These are phyloP conservation scores for Cavenderia fasciculata DNA, from an alignment of 78 protist genomes.

Conservation along the genomic window DNA sequence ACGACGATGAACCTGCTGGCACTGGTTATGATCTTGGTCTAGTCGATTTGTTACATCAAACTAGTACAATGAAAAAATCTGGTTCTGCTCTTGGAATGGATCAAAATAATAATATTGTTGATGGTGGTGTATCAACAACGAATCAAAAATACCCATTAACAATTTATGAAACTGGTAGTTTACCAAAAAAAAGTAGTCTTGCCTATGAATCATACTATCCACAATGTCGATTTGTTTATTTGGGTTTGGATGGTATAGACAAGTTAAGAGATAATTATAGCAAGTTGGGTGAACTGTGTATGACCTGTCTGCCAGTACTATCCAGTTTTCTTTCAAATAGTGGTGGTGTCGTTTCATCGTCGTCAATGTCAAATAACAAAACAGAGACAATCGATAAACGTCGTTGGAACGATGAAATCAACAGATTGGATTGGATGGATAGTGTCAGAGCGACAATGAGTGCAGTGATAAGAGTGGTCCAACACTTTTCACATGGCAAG, in stretches of 20 bases:
- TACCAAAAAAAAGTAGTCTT: neutral
- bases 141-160: no score
- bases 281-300: neutral
- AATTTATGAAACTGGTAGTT: neutral
- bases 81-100: neutral
- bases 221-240: neutral
- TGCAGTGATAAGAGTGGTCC: neutral
- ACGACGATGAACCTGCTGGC: no score
- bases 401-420: neutral
- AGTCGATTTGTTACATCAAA: no score
- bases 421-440: neutral
- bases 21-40: no score
- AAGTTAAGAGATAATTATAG: neutral
- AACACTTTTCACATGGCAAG: neutral
- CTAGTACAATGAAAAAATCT: no score
- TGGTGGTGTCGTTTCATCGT: no score
- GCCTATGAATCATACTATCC: neutral
- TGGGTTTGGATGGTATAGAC: neutral
- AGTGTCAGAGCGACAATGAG: neutral
- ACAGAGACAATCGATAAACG: neutral
- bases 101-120: neutral
- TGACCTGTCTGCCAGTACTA: neutral
- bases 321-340: no score
- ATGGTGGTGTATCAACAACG: neutral
- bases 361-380: no score